Evolutionary conservation across 2,329 filamentous ascomycete genomes (phyloP).

Genomic region (Ceratocystis ficicola): DNA sequence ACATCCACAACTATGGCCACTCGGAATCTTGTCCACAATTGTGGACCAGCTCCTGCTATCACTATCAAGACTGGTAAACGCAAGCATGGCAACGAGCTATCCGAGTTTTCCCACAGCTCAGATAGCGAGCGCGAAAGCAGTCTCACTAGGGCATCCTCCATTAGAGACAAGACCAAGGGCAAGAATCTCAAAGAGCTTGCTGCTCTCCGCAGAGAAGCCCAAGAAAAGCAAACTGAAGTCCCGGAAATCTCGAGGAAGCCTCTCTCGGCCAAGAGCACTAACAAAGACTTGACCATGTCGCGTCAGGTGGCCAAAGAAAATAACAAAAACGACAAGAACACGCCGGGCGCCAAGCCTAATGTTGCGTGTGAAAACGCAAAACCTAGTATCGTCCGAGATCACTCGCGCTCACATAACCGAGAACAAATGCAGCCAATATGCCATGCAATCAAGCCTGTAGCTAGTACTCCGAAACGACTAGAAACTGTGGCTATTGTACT

Average conservation of each 20-base stretch:
- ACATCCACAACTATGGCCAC: neutral
- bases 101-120: neutral
- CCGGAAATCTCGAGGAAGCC: constrained; percentile 34
- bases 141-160: constrained; percentile 13
- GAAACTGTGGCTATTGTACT: constrained; percentile 21
- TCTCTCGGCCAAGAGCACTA: constrained; percentile 46
- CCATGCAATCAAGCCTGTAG: constrained; percentile 13
- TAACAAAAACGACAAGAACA: constrained; percentile 10
- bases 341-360: neutral
- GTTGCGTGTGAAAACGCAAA: neutral
- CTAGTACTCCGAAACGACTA: constrained; percentile 12
- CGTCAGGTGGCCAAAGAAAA: constrained; percentile 13
- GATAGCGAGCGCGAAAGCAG: constrained; percentile 17
- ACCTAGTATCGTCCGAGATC: neutral
- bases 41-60: neutral
- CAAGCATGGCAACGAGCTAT: constrained; percentile 15
- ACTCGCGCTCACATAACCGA: constrained; percentile 2
- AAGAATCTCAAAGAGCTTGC: constrained; percentile 39
- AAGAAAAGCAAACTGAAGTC: constrained; percentile 26
- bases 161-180: constrained; percentile 28
- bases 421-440: constrained; percentile 8
- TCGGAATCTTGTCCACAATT: neutral
- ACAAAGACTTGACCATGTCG: constrained; percentile 38
- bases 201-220: constrained; percentile 33
- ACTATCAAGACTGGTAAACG: constrained; percentile 17